phyloP scores from a whole-genome alignment of 208 protist genomes.

The Crithidia thermophila region DNA sequence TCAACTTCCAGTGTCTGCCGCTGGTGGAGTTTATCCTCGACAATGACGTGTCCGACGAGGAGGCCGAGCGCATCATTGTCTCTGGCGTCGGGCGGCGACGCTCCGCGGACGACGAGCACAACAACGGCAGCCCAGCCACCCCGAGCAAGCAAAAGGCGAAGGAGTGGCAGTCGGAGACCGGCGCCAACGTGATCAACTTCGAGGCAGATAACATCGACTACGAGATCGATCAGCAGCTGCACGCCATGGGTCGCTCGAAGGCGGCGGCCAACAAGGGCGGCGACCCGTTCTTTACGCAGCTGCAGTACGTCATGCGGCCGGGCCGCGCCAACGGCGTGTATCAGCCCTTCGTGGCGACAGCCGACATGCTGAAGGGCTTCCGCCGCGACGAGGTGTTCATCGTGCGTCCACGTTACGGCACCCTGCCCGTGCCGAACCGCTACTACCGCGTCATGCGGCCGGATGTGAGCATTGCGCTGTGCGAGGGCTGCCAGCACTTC shows the following conservation, averaged over 20 bases:
- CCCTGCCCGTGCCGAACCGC: slow-evolving; percentile 68
- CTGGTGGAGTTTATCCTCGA: slow-evolving; percentile 94
- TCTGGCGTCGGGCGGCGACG: slow-evolving; percentile 55
- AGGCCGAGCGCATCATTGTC: slow-evolving; percentile 84
- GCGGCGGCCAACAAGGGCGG: slow-evolving; percentile 63
- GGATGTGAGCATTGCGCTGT: slow-evolving; percentile 81
- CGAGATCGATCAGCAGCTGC: slow-evolving; percentile 82
- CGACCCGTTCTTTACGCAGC: slow-evolving; percentile 92
- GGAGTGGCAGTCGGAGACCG: slow-evolving; percentile 65
- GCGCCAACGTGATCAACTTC: slow-evolving; percentile 90
- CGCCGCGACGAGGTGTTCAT: slow-evolving; percentile 90
- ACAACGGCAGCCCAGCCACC: neutral
- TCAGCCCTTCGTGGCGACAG: slow-evolving; percentile 81
- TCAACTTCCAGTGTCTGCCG: slow-evolving; percentile 92
- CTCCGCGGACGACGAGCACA: slow-evolving; percentile 27
- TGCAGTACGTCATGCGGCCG: slow-evolving; percentile 81
- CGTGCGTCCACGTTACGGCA: slow-evolving; percentile 70
- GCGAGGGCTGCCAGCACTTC: slow-evolving; percentile 94
- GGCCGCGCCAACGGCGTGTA: slow-evolving; percentile 73
- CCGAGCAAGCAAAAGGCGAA: slow-evolving; percentile 13
- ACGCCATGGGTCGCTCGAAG: slow-evolving; percentile 72
- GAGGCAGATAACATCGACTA: slow-evolving; percentile 90
- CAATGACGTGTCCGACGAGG: slow-evolving; percentile 87
- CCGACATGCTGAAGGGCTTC: slow-evolving; percentile 80
- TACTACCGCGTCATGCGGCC: slow-evolving; percentile 92